Conservation (phyloP, 805 yeast species). For the Scheffersomyces stipitis region DNA sequence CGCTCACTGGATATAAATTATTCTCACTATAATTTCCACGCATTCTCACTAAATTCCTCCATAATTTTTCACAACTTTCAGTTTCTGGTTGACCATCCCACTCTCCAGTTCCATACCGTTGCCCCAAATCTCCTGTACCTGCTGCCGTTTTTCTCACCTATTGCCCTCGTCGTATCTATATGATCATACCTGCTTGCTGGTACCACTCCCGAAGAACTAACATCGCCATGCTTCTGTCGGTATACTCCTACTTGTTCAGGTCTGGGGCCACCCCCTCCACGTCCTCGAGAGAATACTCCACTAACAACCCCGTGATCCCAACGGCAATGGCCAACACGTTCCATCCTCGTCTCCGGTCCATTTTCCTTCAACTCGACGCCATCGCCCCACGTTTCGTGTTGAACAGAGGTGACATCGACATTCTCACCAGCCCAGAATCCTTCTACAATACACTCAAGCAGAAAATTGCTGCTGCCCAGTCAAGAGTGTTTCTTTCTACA, state of each 20-base stretch:
- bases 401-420: constrained; percentile 53
- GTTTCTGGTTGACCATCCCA: too few relatives aligned
- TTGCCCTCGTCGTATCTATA: too few relatives aligned
- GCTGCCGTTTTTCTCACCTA: too few relatives aligned
- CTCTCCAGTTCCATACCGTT: too few relatives aligned
- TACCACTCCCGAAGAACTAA: too few relatives aligned
- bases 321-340: constrained; percentile 24
- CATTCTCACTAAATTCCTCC: too few relatives aligned
- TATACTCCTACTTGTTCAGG: constrained; percentile 24
- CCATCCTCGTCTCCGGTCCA: constrained; percentile 43
- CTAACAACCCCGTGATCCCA: constrained; percentile 25
- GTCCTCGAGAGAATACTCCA: constrained; percentile 16
- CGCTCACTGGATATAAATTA: too few relatives aligned
- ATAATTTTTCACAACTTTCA: too few relatives aligned
- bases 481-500: constrained; percentile 76
- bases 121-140: too few relatives aligned
- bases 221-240: constrained; percentile 24
- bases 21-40: too few relatives aligned
- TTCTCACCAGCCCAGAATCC: constrained; percentile 64
- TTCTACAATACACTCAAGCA: constrained; percentile 66
- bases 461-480: constrained; percentile 62
- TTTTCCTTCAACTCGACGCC: constrained; percentile 56
- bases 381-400: constrained; percentile 70
- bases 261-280: constrained; percentile 3
- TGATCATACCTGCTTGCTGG: too few relatives aligned